A percentile compares a stretch with the other conserved stretches of the same genome.
Evolutionary conservation across 805 yeast genomes (phyloP).

Genomic region (Nakazawaea wickerhamii): DNA sequence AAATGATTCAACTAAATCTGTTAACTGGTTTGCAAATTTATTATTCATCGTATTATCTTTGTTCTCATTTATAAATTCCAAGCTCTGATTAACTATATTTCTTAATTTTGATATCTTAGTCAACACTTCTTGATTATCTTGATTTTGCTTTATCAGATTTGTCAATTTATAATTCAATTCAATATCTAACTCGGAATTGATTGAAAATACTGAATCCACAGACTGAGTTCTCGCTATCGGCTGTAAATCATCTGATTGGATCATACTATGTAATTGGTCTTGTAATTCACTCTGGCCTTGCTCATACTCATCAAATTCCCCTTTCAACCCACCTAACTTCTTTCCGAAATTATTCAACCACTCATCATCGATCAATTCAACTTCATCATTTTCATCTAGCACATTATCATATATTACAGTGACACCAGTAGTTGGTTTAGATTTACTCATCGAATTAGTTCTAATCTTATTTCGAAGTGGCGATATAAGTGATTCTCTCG

Average conservation of each 20-base stretch:
- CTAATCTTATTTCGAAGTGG: background rate
- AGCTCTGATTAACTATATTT: conserved; percentile 4
- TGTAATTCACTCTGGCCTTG: background rate
- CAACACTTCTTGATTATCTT: background rate
- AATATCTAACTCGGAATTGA: conserved; percentile 5
- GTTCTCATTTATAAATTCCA: conserved; percentile 5
- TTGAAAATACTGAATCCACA: background rate
- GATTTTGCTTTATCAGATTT: conserved; percentile 4
- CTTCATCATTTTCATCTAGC: background rate
- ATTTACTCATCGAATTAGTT: background rate
- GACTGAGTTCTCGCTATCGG: too few relatives aligned
- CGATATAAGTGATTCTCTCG: background rate
- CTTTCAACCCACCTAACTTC: background rate
- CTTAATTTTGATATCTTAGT: conserved; percentile 1
- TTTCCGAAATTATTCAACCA: background rate
- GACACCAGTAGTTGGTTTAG: background rate
- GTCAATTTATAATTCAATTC: conserved; percentile 6
- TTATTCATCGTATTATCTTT: background rate
- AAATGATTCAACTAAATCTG: conserved; percentile 3
- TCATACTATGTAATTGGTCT: background rate
- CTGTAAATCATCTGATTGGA: background rate
- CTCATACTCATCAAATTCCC: background rate
- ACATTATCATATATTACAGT: background rate
- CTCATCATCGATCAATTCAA: background rate
- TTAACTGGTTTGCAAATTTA: conserved; percentile 1